phyloP scores from a whole-genome alignment of 2,329 filamentous ascomycete species.

The Tolypocladium amazonense region DNA sequence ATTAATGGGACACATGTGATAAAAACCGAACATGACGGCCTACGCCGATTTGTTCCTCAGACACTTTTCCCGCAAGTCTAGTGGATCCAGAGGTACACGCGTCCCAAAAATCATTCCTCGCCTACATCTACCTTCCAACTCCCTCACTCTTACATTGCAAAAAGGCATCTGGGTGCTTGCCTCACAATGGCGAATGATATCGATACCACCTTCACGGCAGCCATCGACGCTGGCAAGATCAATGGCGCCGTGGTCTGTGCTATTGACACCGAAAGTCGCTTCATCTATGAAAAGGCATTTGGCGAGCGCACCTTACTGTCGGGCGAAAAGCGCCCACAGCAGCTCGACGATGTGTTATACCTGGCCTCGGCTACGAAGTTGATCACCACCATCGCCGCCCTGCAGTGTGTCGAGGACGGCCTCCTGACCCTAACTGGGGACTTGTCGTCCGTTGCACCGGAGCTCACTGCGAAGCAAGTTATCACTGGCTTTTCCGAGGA shows the following conservation, averaged over 20 bases:
- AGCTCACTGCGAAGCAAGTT: conserved; percentile 35
- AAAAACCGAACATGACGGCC: too few species aligned
- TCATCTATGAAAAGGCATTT: conserved; percentile 27
- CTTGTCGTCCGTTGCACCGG: conserved; percentile 32
- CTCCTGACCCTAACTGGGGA: conserved; percentile 34
- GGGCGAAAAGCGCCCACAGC: conserved; percentile 24
- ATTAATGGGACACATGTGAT: too few species aligned
- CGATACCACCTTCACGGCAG: background rate
- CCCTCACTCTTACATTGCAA: background rate
- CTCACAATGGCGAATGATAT: background rate
- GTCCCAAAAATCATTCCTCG: background rate
- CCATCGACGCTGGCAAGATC: background rate
- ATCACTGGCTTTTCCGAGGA: conserved; percentile 33
- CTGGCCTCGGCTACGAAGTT: conserved; percentile 32
- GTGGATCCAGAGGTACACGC: too few species aligned
- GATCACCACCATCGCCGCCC: conserved; percentile 36
- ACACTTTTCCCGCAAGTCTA: too few species aligned
- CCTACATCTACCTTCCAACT: background rate
- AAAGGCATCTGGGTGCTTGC: background rate
- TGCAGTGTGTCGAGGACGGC: conserved; percentile 45
- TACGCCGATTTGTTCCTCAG: too few species aligned
- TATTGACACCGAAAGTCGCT: conserved; percentile 13
- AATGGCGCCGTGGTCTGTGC: background rate
- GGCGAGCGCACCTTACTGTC: conserved; percentile 29
- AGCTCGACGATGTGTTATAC: conserved; percentile 23